Conservation (phyloP, 2,329 filamentous ascomycete species). For the Fusarium verrucosum region DNA sequence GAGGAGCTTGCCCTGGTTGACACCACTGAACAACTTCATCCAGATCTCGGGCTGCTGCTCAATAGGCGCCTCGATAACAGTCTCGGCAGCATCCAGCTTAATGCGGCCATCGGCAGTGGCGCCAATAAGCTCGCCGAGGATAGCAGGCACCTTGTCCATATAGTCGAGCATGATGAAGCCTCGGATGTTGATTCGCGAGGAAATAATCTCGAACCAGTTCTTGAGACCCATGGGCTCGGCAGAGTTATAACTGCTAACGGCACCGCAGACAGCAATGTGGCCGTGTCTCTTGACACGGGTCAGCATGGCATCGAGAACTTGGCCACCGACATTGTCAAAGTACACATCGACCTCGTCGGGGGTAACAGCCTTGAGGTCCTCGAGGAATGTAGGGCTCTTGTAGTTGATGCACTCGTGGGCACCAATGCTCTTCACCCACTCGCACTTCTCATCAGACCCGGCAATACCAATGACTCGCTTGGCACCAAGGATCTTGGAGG, state of each 20-base stretch:
- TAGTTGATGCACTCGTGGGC: slow-evolving; percentile 46
- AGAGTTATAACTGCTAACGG: slow-evolving; percentile 43
- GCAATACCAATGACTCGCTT: slow-evolving; percentile 46
- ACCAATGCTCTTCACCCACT: slow-evolving; percentile 43
- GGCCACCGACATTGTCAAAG: slow-evolving; percentile 46
- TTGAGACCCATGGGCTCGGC: slow-evolving; percentile 42
- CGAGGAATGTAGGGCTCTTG: slow-evolving; percentile 44
- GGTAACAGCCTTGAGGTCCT: slow-evolving; percentile 42
- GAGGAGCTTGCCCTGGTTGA: slow-evolving; percentile 44
- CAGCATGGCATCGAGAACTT: slow-evolving; percentile 42
- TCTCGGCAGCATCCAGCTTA: slow-evolving; percentile 40
- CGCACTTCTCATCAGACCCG: slow-evolving; percentile 44
- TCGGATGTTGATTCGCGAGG: slow-evolving; percentile 38
- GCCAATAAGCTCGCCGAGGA: slow-evolving; percentile 42
- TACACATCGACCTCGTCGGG: slow-evolving; percentile 45
- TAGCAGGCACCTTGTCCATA: slow-evolving; percentile 43
- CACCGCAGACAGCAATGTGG: slow-evolving; percentile 42
- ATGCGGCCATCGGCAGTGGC: slow-evolving; percentile 43
- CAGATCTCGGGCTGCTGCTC: slow-evolving; percentile 43
- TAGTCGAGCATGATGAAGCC: slow-evolving; percentile 47
- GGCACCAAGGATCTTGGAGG: slow-evolving; percentile 42
- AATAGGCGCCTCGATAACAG: slow-evolving; percentile 41
- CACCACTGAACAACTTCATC: slow-evolving; percentile 43
- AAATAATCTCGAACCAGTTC: slow-evolving; percentile 46
- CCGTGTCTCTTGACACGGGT: slow-evolving; percentile 44